phyloP scores from a whole-genome alignment of 768 basidiomycete species.

The Lactifluus subvellereus region DNA sequence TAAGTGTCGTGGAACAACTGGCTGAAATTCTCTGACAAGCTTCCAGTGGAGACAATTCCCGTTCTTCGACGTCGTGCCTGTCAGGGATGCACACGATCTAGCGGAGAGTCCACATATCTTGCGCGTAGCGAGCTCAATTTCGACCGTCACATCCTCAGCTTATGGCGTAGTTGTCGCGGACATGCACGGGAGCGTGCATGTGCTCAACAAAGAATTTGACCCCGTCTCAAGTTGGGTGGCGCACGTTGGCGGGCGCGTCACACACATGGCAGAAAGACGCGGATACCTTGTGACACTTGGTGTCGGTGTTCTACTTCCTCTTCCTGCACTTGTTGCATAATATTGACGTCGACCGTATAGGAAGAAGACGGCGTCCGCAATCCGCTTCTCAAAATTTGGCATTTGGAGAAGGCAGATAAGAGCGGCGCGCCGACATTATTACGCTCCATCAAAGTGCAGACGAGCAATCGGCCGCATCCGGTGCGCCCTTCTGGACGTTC shows the following conservation, averaged over 20 bases:
- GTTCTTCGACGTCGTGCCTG: constrained; percentile 76
- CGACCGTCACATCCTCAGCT: constrained; percentile 57
- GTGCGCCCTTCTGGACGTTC: constrained; percentile 33
- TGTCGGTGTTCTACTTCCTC: constrained; percentile 41
- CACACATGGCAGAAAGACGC: constrained; percentile 78
- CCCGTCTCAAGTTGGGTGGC: constrained; percentile 70
- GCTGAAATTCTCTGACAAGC: not conserved
- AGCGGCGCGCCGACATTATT: constrained; percentile 57
- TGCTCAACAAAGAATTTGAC: constrained; percentile 71
- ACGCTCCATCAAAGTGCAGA: constrained; percentile 71
- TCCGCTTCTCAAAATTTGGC: constrained; percentile 85
- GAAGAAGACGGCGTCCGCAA: constrained; percentile 67
- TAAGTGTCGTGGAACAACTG: not conserved
- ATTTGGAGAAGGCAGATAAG: constrained; percentile 65
- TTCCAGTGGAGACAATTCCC: constrained; percentile 80
- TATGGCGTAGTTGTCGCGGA: constrained; percentile 74
- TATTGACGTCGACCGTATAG: constrained; percentile 34
- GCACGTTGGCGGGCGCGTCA: constrained; percentile 72
- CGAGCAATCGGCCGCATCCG: constrained; percentile 72
- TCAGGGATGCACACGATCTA: constrained; percentile 77
- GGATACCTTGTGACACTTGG: constrained; percentile 86
- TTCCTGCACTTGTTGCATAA: not conserved
- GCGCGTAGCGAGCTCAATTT: constrained; percentile 68
- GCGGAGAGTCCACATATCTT: constrained; percentile 71
- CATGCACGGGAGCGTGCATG: constrained; percentile 76